Percentiles rank a stretch among this genome's conserved stretches.
phyloP scores from a whole-genome alignment of 164 flowering plant genomes.

The Vitis vinifera region ASM3070453v1 NC_081814.1:6590501-6591000 shows the following conservation, averaged over 20 bases:
- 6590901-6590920: not conserved
- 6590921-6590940: not conserved
- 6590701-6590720: conserved; percentile 28
- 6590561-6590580: conserved; percentile 29
- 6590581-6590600: conserved; percentile 25
- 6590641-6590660: conserved; percentile 16
- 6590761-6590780: not conserved
- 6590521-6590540: conserved; percentile 11
- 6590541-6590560: conserved; percentile 30
- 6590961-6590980: no score
- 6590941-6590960: no score
- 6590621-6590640: conserved; percentile 20
- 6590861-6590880: not conserved
- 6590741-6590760: not conserved
- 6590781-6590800: not conserved
- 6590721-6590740: conserved; percentile 39
- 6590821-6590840: not conserved
- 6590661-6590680: conserved; percentile 27
- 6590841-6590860: not conserved
- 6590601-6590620: conserved; percentile 18
- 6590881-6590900: not conserved
- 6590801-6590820: not conserved
- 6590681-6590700: conserved; percentile 34
- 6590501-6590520: not conserved
- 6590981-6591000: no score